Evolutionary conservation across 371 early-diverging fungal genomes (phyloP), one percentile per base, ranked within the genome.

Genomic region (Syncephalis plumigaleata): DNA sequence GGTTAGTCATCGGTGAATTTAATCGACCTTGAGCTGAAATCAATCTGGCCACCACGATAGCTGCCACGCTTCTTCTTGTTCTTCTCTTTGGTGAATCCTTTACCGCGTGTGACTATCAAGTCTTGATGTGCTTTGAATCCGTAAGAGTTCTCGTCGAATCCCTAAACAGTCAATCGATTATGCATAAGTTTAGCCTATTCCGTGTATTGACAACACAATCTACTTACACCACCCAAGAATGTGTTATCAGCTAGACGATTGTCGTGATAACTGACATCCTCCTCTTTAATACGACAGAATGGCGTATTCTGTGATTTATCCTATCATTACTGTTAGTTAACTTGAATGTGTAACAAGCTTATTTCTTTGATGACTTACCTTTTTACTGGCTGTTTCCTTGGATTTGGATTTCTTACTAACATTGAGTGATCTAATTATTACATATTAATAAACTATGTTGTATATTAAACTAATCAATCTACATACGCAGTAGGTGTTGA

Each of bases 41-140:
- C 78, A 46, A 97, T 97, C 46, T 64, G 65, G 21, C 97, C 97
- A 24, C 97, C 97, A 45, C 83, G 74, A 68, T 95, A 97, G 27
- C 84, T 78, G 9, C 97, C 97, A 40, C 86, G 72, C 82, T 96
- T 96, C 73, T 95, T 95, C 72, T 95, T 95, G 58, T 87, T 88
- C 77, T 97, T 97, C 54, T 91, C 94, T 9, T 81, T 80, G 36
- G 87, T 73, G 72, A 97, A 97, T 21, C 81, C 84, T 63, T 91
- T 91, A 36, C 98, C 98, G 27, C 85, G 69, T 4, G 84, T 88
- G 36, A 80, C 81, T 48, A 88, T 80, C 54, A 97, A 70, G 51
- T 96, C 96, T 57, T 70, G 66, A 57, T 91, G 82, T 2, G 98
- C 98, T 57, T 87, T 91, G 68, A 77, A 71, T 13, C 95, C 96